Base-by-base conservation (phyloP, 345 rosid species). In the Eutrema japonicum region DNA sequence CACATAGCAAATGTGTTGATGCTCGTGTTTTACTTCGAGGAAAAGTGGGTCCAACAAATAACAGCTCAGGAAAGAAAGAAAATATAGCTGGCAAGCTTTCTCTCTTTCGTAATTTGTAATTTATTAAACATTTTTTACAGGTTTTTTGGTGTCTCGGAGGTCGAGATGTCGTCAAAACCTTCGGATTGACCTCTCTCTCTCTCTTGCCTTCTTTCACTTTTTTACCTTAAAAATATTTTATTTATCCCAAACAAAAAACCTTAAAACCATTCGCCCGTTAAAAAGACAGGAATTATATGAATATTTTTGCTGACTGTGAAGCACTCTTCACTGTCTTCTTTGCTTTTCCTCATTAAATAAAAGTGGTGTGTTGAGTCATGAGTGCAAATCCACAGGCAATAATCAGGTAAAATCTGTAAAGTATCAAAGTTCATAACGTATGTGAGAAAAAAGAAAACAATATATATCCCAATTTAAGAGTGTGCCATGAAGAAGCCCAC, bases 161-260 rank as follows among this genome's bases (percentile, higher is more conserved):
- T 48, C 78, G 78, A 59, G 78, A 74, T 74, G 78, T 74, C 78
- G 78, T 67, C 73, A 59, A 67, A 50, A 49, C 68, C 68, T 74
- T 66, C 38, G 8, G 4, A 47, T 30, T 57, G 42, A 65, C 72
- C 45, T 54, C 50, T 38, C 33, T 46, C 2, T 43, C 42, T 29
- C n/a, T 6, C 26, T 22, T 22, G 22, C 22, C 26, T 18, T 45
- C n/a, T 55, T 62, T 60, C 30, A 32, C 65, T 55, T 14, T 18
- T 46, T 57, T 14, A 38, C 14, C 51, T 14, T 48, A 48, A 56
- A 57, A 4, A 7, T 56, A 35, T 58, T 58, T 7, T 57, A 12
- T 36, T 48, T 8, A 40, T 37, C 11, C 10, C 13, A 35, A 22
- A 37, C 27, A 59, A 8, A 49, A 71, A 51, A 61, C 36, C 35